Evolutionary conservation across 306 rosid genomes (phyloP), one percentile per base, ranked within the genome.

Genomic region (Arachis stenosperma): DNA sequence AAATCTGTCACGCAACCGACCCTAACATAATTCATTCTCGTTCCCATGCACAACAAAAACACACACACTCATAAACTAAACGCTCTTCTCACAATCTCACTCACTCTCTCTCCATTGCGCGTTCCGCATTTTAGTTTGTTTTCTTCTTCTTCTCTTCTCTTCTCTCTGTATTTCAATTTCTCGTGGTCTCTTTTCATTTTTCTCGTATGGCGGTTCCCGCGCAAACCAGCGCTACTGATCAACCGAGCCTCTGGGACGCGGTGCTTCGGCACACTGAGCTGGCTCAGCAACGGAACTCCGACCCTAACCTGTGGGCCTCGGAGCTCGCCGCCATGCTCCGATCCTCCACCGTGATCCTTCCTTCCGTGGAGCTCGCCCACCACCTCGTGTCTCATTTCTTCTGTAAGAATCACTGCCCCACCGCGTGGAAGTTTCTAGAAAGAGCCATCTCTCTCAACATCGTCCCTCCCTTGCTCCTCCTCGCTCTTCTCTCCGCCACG

Each of bases 391-490:
- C 97, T 70, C 89, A 83, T 75, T 86, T 91, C 82, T 94, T 90
- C 76, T 90, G 96, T 89, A 84, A 58, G 5, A 82, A 85, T 65
- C 88, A 91, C 77, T 86, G 80, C 41, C 89, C 98, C 5, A 65
- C 84, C 80, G 74, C 84, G 36, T 94, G 98, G 98, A 94, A 94
- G 87, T 81, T 88, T 54, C 94, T 94, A 3, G 88, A 91, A 79
- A 80, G 79, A 57, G 94, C 97, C 11, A 27, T 82, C 48, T 65
- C 94, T 9, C 72, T 84, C 60, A 78, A 78, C 53, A 65, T 94
- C 56, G 78, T 82, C 40, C 96, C 96, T 78, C 87, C 92, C 33
- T 77, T 90, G 77, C 94, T 94, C 13, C 90, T 91, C 59, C 67
- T 94, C 60, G 86, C 96, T 36, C 95, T 94, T 67, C 96, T 91